phyloP scores from a whole-genome alignment of 495 filamentous ascomycete genomes.

The Articulospora tetracladia region DNA sequence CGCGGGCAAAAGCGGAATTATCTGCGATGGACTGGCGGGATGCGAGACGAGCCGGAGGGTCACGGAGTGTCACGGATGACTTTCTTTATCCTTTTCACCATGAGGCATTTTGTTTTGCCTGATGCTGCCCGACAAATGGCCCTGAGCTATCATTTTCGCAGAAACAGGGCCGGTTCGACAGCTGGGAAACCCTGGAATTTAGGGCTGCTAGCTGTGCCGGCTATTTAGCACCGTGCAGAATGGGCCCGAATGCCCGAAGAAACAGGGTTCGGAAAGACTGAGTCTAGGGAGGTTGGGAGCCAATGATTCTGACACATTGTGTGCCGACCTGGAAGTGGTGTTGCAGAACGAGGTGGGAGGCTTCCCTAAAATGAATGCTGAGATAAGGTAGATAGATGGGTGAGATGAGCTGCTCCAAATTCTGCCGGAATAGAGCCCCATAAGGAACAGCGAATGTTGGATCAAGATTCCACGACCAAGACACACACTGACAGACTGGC shows the following conservation, averaged over 20 bases:
- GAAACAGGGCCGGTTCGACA: background rate
- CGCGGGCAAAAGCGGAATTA: background rate
- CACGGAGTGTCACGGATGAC: background rate
- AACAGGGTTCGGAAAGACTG: background rate
- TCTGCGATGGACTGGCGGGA: background rate
- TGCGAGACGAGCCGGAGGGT: background rate
- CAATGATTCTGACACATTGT: slow-evolving; percentile 15
- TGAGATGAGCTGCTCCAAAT: too few species aligned
- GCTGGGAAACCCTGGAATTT: background rate
- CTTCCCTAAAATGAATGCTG: background rate
- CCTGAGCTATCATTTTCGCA: background rate
- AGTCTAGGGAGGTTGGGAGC: background rate
- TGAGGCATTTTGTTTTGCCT: slow-evolving; percentile 1
- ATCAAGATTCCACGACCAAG: too few species aligned
- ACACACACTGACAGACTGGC: too few species aligned
- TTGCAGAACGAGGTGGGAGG: background rate
- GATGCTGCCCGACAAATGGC: background rate
- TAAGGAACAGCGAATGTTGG: too few species aligned
- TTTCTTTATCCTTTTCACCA: background rate
- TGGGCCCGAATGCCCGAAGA: slow-evolving; percentile 5
- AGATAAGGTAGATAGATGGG: too few species aligned
- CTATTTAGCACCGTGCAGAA: background rate
- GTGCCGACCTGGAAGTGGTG: background rate
- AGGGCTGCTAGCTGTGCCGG: background rate
- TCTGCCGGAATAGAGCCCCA: too few species aligned